phyloP scores from a whole-genome alignment of 345 rosid genomes.

The Ceriops zippeliana region DNA sequence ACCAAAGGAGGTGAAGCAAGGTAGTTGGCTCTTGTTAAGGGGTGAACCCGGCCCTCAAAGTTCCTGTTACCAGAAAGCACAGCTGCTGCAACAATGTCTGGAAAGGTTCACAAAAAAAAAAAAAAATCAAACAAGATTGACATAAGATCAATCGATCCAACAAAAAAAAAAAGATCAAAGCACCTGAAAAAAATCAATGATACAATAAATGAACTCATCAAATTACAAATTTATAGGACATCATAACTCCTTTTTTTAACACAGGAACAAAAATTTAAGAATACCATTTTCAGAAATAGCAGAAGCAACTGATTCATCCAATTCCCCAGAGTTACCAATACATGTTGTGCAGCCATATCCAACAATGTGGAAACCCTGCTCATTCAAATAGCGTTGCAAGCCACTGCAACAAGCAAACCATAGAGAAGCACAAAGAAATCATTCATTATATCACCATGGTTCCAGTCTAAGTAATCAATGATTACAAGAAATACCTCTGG shows the following conservation, averaged over 20 bases:
- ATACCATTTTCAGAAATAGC: constrained; percentile 32
- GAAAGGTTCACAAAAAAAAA: neutral
- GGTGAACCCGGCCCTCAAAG: constrained; percentile 96
- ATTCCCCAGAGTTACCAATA: constrained; percentile 34
- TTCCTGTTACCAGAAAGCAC: constrained; percentile 94
- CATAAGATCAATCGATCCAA: neutral
- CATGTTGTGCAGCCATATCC: constrained; percentile 40
- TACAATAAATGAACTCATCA: neutral
- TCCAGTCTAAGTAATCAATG: no score
- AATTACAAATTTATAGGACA: neutral
- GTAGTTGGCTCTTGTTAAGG: constrained; percentile 95
- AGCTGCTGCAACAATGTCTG: constrained; percentile 91
- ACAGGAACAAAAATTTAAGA: neutral
- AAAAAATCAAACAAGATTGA: neutral
- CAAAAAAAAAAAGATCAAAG: neutral
- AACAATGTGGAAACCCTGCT: constrained; percentile 32
- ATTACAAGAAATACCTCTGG: constrained; percentile 45
- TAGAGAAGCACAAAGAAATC: neutral
- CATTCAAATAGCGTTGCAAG: constrained; percentile 25
- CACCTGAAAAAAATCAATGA: neutral
- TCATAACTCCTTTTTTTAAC: neutral
- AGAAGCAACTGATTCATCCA: constrained; percentile 25
- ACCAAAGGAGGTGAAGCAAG: constrained; percentile 98
- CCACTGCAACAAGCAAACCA: constrained; percentile 51
- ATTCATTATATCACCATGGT: no score